These are phyloP conservation scores for Phanerochaete sordida DNA, from an alignment of 768 basidiomycete species.

Conservation along the genomic window DNA sequence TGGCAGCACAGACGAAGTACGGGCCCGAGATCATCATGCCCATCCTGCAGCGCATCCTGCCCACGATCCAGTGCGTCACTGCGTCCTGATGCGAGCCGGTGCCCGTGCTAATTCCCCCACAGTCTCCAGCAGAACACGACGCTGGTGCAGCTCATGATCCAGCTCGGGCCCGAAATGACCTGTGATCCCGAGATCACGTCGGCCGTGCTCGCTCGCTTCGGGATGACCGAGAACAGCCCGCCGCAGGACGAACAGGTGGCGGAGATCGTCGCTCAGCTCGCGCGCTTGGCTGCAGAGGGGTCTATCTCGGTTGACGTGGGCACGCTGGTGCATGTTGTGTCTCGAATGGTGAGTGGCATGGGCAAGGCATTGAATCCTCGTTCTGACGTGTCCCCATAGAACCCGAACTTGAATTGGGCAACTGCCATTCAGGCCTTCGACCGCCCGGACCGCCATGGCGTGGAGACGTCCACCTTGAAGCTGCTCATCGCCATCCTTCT, in stretches of 20 bases:
- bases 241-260: conserved; percentile 68
- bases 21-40: conserved; percentile 73
- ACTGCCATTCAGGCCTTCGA: conserved; percentile 85
- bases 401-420: conserved; percentile 72
- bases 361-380: too few species aligned
- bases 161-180: conserved; percentile 78
- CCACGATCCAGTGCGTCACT: conserved; percentile 61
- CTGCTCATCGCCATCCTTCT: conserved; percentile 85
- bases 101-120: neutral
- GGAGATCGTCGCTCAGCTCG: conserved; percentile 67
- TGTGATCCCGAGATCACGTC: conserved; percentile 67
- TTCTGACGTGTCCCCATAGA: conserved; percentile 34
- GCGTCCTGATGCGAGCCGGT: neutral
- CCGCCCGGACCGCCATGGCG: conserved; percentile 74
- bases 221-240: conserved; percentile 66
- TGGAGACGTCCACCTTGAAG: conserved; percentile 87
- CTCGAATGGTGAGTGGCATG: conserved; percentile 60
- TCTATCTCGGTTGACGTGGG: conserved; percentile 70
- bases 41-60: conserved; percentile 70
- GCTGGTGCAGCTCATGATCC: conserved; percentile 70
- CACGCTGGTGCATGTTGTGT: conserved; percentile 66
- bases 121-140: conserved; percentile 57
- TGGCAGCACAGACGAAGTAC: conserved; percentile 75
- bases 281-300: conserved; percentile 71
- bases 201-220: conserved; percentile 70